Evolutionary conservation across 805 yeast species (phyloP), one percentile per base, ranked within the genome.

Genomic region (Saccharomycodes ludwigii): DNA sequence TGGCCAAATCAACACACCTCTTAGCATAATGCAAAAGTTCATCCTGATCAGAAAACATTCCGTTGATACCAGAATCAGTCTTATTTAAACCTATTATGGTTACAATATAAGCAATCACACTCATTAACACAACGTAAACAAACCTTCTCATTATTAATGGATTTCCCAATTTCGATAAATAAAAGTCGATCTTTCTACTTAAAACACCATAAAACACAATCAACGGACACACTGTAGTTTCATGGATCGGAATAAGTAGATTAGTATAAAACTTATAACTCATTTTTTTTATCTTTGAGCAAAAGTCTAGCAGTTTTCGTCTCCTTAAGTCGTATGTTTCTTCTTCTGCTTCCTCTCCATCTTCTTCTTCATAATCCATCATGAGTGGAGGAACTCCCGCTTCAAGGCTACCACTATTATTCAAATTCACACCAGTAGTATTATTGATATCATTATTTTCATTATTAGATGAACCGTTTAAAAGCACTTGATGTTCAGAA

Each of bases 91-190:
- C 80, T 32, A 76, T 66, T 21, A 69, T 52, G 6, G 84, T 65
- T 2, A 81, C 61, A 16, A 69, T 43, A 41, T 74, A 75, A 4
- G 82, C 58, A 4, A 76, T 44, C 0, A 58, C 36, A n/a, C 83
- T 70, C 41, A 83, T 69, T 29, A 76, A 48, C 2, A 75, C 44
- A 8, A 88, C 80, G 45, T 83, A 83, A 3, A 81, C 52, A 24
- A 86, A 61, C 25, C 97, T 61, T 42, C 80, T 78, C 18, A 86
- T 73, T 18, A 88, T 78, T 29, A 84, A 55, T 4, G 95, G 95
- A 48, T 86, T 84, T 4, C 95, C 95, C n/a, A 81, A 42, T 37
- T 69, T 68, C 13, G 74, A 61, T 9, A 88, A 54, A 18, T 63
- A 53, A 19, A 59, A 54, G 43, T 86, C 95, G 32, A 72, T 57